phyloP scores from a whole-genome alignment of 2,329 filamentous ascomycete genomes.

The Beauveria caledonica region DNA sequence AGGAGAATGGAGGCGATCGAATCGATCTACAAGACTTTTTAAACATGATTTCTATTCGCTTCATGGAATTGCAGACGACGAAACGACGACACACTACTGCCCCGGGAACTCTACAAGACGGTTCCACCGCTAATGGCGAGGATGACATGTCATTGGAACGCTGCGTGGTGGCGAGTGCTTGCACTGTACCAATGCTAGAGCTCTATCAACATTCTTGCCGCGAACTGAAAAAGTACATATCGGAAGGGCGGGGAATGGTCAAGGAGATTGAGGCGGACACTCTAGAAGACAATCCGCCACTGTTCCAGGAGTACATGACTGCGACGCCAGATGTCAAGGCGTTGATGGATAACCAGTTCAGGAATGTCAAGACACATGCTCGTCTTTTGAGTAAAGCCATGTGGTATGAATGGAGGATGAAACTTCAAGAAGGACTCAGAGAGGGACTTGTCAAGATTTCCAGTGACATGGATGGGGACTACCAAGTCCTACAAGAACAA shows the following conservation, averaged over 20 bases:
- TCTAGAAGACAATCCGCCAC: slow-evolving; percentile 77
- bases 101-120: slow-evolving; percentile 40
- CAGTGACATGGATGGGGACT: slow-evolving; percentile 69
- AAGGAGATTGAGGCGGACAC: slow-evolving; percentile 86
- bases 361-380: slow-evolving; percentile 91
- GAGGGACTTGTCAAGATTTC: slow-evolving; percentile 69
- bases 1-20: slow-evolving; percentile 45
- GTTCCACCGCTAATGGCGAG: slow-evolving; percentile 30
- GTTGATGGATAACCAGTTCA: slow-evolving; percentile 94
- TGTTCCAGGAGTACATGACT: slow-evolving; percentile 86
- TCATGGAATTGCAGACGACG: slow-evolving; percentile 97
- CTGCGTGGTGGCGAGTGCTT: slow-evolving; percentile 80
- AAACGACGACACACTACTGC: slow-evolving; percentile 81
- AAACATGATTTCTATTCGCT: slow-evolving; percentile 90
- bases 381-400: slow-evolving; percentile 86
- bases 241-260: slow-evolving; percentile 82
- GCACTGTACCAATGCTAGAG: slow-evolving; percentile 86
- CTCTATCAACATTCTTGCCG: slow-evolving; percentile 93
- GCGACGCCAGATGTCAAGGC: slow-evolving; percentile 75
- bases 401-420: slow-evolving; percentile 98
- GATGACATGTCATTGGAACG: slow-evolving; percentile 59
- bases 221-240: slow-evolving; percentile 94
- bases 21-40: slow-evolving; percentile 89
- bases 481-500: slow-evolving; percentile 56
- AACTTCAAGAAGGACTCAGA: slow-evolving; percentile 71